Evolutionary conservation across 2,329 filamentous ascomycete genomes (phyloP).

Genomic region (Aspergillus pseudoviridinutans): DNA sequence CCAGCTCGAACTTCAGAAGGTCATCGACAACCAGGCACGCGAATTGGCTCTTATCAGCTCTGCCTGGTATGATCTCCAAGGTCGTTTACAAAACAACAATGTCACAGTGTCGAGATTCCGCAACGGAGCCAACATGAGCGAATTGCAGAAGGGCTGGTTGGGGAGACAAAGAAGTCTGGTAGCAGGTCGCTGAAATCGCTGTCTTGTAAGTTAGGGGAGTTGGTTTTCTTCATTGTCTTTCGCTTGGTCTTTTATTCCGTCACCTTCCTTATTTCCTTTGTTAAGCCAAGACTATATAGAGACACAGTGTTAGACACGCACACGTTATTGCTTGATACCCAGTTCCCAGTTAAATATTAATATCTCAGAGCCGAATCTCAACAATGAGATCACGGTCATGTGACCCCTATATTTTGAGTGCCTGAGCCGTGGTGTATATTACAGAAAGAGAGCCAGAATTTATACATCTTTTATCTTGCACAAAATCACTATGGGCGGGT

Average conservation of each 20-base stretch:
- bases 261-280: neutral
- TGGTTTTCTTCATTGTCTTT: neutral
- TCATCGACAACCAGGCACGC: conserved; percentile 38
- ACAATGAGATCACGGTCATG: neutral
- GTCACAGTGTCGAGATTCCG: conserved; percentile 40
- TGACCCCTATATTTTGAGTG: neutral
- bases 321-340: neutral
- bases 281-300: neutral
- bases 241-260: neutral
- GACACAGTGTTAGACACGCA: neutral
- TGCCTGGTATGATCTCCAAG: conserved; percentile 46
- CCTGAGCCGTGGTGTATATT: neutral
- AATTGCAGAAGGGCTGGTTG: conserved; percentile 43
- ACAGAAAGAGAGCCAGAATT: neutral
- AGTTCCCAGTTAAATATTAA: neutral
- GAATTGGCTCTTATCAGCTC: conserved; percentile 45
- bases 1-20: conserved; percentile 40
- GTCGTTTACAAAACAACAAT: conserved; percentile 43
- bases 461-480: neutral
- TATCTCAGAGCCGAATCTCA: neutral
- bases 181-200: conserved; percentile 28
- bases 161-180: conserved; percentile 42
- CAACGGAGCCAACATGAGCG: conserved; percentile 31
- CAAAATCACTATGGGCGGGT: neutral
- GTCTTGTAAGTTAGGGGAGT: neutral